Percentiles rank a stretch among this genome's conserved stretches.
Conservation (phyloP, 2,329 filamentous ascomycete genomes). For the Clarireedia hainanense region DNA sequence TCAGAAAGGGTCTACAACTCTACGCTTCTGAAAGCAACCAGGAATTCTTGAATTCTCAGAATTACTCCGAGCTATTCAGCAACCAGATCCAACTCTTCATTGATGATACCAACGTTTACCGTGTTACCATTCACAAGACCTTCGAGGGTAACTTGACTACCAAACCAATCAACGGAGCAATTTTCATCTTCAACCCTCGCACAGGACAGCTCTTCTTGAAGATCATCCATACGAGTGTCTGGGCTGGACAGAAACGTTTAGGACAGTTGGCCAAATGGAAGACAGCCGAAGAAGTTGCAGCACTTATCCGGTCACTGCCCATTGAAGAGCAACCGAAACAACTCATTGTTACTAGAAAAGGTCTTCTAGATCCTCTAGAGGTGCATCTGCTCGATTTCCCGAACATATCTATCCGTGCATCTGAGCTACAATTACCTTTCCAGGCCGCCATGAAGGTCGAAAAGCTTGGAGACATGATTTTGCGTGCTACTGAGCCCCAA, state of each 20-base stretch:
- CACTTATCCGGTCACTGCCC: slow-evolving; percentile 86
- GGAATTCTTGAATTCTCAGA: slow-evolving; percentile 98
- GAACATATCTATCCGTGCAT: slow-evolving; percentile 97
- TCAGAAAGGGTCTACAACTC: slow-evolving; percentile 93
- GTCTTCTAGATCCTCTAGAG: slow-evolving; percentile 91
- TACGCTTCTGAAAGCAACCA: slow-evolving; percentile 99
- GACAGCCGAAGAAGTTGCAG: slow-evolving; percentile 98
- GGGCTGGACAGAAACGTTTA: slow-evolving; percentile 98
- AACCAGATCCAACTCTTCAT: slow-evolving; percentile 99
- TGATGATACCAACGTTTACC: slow-evolving; percentile 98
- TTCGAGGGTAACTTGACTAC: slow-evolving; percentile 99
- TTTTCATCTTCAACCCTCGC: slow-evolving; percentile 99
- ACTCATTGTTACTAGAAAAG: slow-evolving; percentile 95
- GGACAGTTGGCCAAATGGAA: slow-evolving; percentile 99
- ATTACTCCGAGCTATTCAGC: slow-evolving; percentile 98
- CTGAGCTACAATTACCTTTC: slow-evolving; percentile 94
- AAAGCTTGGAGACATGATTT: slow-evolving; percentile 97
- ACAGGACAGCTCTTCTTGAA: slow-evolving; percentile 97
- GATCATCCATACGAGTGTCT: slow-evolving; percentile 98
- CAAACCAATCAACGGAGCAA: slow-evolving; percentile 98
- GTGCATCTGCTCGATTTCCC: slow-evolving; percentile 97
- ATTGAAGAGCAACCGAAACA: slow-evolving; percentile 99
- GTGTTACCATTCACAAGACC: slow-evolving; percentile 98
- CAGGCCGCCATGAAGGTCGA: slow-evolving; percentile 99
- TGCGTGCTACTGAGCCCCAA: slow-evolving; percentile 95